Base-by-base conservation (phyloP, 306 rosid species). In the Casuarina equisetifolia region DNA sequence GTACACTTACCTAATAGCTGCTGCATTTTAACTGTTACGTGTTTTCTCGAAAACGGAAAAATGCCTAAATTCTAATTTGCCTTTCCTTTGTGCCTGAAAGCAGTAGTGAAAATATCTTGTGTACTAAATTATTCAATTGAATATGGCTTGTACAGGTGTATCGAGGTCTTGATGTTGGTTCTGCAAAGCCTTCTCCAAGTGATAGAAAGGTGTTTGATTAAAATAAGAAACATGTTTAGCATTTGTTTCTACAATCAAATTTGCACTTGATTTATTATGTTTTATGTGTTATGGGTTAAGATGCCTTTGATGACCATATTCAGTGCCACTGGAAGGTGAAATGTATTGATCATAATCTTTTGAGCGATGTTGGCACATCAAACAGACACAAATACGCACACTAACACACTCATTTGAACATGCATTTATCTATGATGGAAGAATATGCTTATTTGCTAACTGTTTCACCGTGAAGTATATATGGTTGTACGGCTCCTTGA, bases 81-180 rank as follows among this genome's bases (percentile, higher is more conserved):
- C 64, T 58, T 25, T 10, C 5, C 64, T 25, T 25, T 20, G 3
- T 58, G 39, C 64, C 5, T 58, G 5, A 53, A 25, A 58, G 9
- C 11, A 32, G 4, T 10, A 9, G 38, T 25, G 13, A 9, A 58
- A 25, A 58, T 58, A 8, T 58, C 15, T 58, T 73, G 25, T 16
- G 13, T 10, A 54, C 70, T 59, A 71, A 11, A 16, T 76, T 69
- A 39, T 20, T 68, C 69, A 7, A 61, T 77, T 53, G 39, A 73
- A 35, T 48, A 45, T 71, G 67, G 61, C 20, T 74, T 74, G 62
- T 77, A 1, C 89, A 95, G 97, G 94, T 95, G 9, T 95, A 91
- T 81, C 84, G 81, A 66, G 97, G 97, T 78, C 97, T 95, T 79
- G 97, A 95, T 80, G 50, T 95, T 80, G 98, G 97, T 79, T 95